Conservation (phyloP, 176 grass and related monocot genomes). For the Oryza glumipatula region DNA sequence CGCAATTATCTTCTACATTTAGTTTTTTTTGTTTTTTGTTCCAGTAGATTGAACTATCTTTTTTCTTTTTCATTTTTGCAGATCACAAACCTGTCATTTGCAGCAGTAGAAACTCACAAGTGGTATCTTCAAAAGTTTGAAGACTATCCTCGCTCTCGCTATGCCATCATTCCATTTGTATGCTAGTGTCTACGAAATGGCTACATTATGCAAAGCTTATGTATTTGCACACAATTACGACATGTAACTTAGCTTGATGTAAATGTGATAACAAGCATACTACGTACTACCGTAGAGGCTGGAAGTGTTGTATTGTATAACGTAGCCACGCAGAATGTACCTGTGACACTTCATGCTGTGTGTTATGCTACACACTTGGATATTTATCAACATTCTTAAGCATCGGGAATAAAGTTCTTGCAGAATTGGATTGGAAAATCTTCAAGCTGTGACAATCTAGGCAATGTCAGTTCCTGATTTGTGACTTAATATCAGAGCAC, state of each 20-base stretch:
- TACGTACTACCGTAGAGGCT: neutral
- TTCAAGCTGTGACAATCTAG: too few relatives aligned
- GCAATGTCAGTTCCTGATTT: neutral
- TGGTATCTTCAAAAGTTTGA: slow-evolving; percentile 96
- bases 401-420: neutral
- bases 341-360: slow-evolving; percentile 12
- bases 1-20: slow-evolving; percentile 9
- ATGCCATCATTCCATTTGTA: slow-evolving; percentile 82
- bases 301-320: slow-evolving; percentile 23
- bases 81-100: slow-evolving; percentile 78
- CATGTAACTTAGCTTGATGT: slow-evolving; percentile 40
- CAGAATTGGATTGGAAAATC: too few relatives aligned
- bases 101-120: slow-evolving; percentile 79
- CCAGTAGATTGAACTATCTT: slow-evolving; percentile 1
- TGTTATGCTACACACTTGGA: neutral
- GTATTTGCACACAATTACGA: neutral
- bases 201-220: neutral
- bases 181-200: slow-evolving; percentile 51
- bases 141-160: slow-evolving; percentile 66
- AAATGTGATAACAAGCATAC: neutral
- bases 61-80: slow-evolving; percentile 39
- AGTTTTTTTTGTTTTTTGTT: slow-evolving; percentile 14
- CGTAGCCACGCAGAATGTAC: slow-evolving; percentile 4
- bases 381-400: slow-evolving; percentile 22
- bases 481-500: neutral